phyloP scores from a whole-genome alignment of 2,329 filamentous ascomycete genomes.

The Talaromyces piceae region DNA sequence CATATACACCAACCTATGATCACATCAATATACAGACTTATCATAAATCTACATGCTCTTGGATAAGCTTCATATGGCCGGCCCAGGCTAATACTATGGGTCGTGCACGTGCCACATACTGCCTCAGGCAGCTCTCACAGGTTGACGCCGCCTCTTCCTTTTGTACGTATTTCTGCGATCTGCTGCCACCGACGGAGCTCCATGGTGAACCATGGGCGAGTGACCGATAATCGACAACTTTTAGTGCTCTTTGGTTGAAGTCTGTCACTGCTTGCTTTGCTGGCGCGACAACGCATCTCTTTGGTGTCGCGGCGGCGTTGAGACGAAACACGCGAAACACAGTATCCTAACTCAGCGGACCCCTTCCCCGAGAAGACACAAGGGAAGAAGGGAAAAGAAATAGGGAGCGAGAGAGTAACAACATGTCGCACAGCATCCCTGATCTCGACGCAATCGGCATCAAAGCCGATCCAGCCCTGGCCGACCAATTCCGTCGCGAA shows the following conservation, averaged over 20 bases:
- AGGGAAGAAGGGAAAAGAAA: background rate
- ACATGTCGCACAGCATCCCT: slow-evolving; percentile 26
- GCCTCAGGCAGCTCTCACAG: background rate
- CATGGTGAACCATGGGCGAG: background rate
- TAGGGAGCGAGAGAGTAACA: background rate
- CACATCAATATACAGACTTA: too few relatives aligned
- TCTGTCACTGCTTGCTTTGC: background rate
- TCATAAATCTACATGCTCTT: too few relatives aligned
- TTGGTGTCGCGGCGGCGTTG: background rate
- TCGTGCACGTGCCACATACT: background rate
- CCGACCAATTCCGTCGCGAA: slow-evolving; percentile 58
- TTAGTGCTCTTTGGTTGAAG: background rate
- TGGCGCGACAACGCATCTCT: background rate
- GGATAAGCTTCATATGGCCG: background rate
- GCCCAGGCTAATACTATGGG: too few relatives aligned
- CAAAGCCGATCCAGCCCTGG: slow-evolving; percentile 55
- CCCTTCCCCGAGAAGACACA: background rate
- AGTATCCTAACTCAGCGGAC: too few relatives aligned
- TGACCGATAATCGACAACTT: too few relatives aligned
- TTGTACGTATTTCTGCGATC: background rate
- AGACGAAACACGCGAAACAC: background rate
- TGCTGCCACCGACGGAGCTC: too few relatives aligned
- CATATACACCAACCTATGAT: background rate
- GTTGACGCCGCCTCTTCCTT: background rate
- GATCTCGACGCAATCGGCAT: slow-evolving; percentile 46